Evolutionary conservation across 805 yeast genomes (phyloP).

Genomic region (Isabelozyma heimii): DNA sequence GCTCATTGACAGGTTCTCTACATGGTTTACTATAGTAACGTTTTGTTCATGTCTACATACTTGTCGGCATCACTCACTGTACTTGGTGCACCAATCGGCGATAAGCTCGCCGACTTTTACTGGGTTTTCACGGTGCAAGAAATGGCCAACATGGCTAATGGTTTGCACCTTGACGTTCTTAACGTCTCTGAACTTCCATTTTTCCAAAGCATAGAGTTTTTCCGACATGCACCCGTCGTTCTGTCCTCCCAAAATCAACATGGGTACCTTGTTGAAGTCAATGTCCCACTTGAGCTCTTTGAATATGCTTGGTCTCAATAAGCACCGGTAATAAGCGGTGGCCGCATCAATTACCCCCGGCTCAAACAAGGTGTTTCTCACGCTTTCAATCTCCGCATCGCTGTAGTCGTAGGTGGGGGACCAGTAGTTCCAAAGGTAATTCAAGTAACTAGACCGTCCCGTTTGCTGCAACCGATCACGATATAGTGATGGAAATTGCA

Average conservation of each 20-base stretch:
- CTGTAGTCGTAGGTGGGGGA: slow-evolving; percentile 36
- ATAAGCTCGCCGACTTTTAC: slow-evolving; percentile 20
- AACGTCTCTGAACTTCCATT: slow-evolving; percentile 11
- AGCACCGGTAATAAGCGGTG: slow-evolving; percentile 38
- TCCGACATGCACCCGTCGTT: slow-evolving; percentile 39
- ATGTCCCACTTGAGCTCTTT: slow-evolving; percentile 19
- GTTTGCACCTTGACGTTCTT: slow-evolving; percentile 20
- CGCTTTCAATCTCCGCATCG: slow-evolving; percentile 20
- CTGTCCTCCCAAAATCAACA: slow-evolving; percentile 34
- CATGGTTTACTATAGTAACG: background rate
- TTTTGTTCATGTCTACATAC: no score
- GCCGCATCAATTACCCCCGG: slow-evolving; percentile 28
- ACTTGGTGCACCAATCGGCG: slow-evolving; percentile 24
- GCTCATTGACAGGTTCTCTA: background rate
- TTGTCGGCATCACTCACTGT: background rate
- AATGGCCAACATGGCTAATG: slow-evolving; percentile 32
- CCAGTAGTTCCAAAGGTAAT: slow-evolving; percentile 35
- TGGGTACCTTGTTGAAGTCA: slow-evolving; percentile 26
- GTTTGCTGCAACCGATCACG: slow-evolving; percentile 11
- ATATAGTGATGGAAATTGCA: slow-evolving; percentile 30
- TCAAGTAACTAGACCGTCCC: slow-evolving; percentile 23
- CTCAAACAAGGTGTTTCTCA: slow-evolving; percentile 22
- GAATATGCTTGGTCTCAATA: slow-evolving; percentile 17
- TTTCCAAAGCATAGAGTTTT: slow-evolving; percentile 23
- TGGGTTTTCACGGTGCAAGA: slow-evolving; percentile 40